Evolutionary conservation across 768 basidiomycete genomes (phyloP).

Genomic region (Mycena sanguinolenta): DNA sequence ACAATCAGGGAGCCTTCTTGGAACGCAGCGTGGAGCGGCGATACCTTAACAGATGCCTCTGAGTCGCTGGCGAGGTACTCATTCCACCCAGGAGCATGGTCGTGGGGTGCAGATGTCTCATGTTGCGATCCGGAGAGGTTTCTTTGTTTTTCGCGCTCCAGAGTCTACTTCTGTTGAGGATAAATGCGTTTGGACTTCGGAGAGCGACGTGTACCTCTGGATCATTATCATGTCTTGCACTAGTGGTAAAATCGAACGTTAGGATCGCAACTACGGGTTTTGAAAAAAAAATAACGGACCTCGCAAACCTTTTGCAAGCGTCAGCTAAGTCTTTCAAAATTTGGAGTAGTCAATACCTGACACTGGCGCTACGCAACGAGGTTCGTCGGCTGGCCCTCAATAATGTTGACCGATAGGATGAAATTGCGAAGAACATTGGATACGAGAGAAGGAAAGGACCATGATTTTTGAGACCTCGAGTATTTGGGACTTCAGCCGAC

Average conservation of each 20-base stretch:
- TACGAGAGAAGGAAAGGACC: neutral
- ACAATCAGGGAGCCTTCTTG: too few species aligned
- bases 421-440: neutral
- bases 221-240: neutral
- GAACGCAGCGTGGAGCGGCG: neutral
- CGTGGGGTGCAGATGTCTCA: slow-evolving; percentile 61
- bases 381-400: neutral
- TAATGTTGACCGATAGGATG: neutral
- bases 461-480: neutral
- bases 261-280: neutral
- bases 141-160: slow-evolving; percentile 67
- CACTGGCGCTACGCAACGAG: neutral
- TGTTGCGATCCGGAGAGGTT: slow-evolving; percentile 61
- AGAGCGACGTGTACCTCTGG: neutral
- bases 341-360: neutral
- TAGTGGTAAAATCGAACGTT: neutral
- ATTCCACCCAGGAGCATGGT: slow-evolving; percentile 80
- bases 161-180: slow-evolving; percentile 48
- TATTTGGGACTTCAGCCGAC: neutral
- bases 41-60: slow-evolving; percentile 76
- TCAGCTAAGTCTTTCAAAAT: neutral
- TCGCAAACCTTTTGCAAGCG: neutral
- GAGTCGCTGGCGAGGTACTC: slow-evolving; percentile 74
- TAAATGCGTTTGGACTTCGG: neutral
- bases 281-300: neutral